Base-by-base conservation (phyloP, 352 stramenopile species). In the Lagenidium sp. region DNA sequence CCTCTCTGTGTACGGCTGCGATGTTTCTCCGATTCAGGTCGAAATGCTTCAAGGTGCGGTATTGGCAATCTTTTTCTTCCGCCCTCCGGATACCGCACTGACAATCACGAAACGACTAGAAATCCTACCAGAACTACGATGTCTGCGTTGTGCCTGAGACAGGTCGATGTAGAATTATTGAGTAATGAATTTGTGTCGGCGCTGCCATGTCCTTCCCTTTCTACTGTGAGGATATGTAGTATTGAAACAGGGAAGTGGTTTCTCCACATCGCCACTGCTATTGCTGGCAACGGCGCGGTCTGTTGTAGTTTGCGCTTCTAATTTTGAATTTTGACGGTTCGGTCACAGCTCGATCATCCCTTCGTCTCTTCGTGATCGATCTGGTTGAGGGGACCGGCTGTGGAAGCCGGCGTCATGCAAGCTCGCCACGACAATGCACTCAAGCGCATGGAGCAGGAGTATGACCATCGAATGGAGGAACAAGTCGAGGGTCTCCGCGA, bases 391-490 rank as follows among this genome's bases (percentile, higher is more conserved):
- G n/a, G n/a, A n/a, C n/a, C n/a, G n/a, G n/a, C n/a, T n/a, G n/a
- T n/a, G n/a, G n/a, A n/a, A n/a, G n/a, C n/a, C n/a, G n/a, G n/a
- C n/a, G n/a, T n/a, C n/a, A 82, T 79, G 68, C 68, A 82, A 32
- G 63, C 67, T 10, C 59, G 69, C 8, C 77, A 86, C 44, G 73
- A 83, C 15, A 84, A 74, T 68, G 61, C 61, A 42, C 73, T 89
- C 47, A 78, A 76, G 41, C 68, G 71, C 18, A 82, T 92, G 65
- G 79, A 92, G 47, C 72, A 86, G 23, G 73, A 83, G 32, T 88
- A 85, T 40, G 75, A 89, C 47, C 70, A 62, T 35, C 74, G 76
- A 12, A 86, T 90, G 69, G 77, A 90, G 43, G 80, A 93, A 50
- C 81, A 90, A 37, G 72, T 90, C 24, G 76, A 82, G 31, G 75